Conservation (phyloP, 2,329 filamentous ascomycete species). For the Sporothrix pseudoabietina region DNA sequence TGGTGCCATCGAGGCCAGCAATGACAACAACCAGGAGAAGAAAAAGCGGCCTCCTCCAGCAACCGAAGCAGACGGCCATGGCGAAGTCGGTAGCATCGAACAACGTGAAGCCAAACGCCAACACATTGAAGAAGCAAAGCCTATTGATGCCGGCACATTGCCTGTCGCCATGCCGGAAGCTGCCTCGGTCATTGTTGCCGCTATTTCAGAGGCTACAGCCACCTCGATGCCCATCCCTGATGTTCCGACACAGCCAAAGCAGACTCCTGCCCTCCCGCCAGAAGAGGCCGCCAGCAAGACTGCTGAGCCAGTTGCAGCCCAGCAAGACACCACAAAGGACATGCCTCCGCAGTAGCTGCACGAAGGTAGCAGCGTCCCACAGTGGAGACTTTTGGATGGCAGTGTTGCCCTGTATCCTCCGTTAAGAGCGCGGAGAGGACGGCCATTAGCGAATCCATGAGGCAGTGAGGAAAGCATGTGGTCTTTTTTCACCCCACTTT, state of each 20-base stretch:
- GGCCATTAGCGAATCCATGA: not conserved
- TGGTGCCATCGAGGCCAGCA: not conserved
- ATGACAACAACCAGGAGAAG: slow-evolving; percentile 25
- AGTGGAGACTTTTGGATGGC: not conserved
- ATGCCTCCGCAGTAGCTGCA: not conserved
- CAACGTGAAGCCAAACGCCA: slow-evolving; percentile 36
- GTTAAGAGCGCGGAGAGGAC: not conserved
- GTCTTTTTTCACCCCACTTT: no score
- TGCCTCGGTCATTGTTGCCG: slow-evolving; percentile 9
- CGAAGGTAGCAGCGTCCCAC: not conserved
- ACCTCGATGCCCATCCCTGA: not conserved
- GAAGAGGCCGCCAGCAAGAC: not conserved
- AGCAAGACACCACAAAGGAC: not conserved
- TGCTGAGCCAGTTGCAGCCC: not conserved
- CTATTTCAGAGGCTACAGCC: slow-evolving; percentile 2
- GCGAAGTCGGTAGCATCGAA: not conserved
- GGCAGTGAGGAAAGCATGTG: no score
- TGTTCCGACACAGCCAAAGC: slow-evolving; percentile 16
- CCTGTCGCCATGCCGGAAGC: not conserved
- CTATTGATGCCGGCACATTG: not conserved
- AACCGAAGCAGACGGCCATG: slow-evolving; percentile 12
- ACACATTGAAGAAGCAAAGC: slow-evolving; percentile 34
- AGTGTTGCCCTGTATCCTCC: not conserved
- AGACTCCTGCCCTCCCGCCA: not conserved
- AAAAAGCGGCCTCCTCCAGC: slow-evolving; percentile 36